These are phyloP conservation scores for Flaveria robusta DNA, from an alignment of 129 eudicot species.

Conservation along the genomic window DNA sequence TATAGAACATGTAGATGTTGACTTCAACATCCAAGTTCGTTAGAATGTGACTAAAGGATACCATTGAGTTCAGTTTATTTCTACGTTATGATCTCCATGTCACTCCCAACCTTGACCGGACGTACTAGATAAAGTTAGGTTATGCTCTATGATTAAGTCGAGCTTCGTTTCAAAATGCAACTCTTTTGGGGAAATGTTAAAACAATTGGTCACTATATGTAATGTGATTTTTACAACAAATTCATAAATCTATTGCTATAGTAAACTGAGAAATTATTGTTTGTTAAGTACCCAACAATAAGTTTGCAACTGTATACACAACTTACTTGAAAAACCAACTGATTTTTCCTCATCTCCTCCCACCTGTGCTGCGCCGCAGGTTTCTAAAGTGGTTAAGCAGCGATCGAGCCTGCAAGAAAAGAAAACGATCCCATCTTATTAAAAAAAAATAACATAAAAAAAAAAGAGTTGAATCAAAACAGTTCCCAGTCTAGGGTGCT, in stretches of 20 bases:
- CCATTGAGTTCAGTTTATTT: too few relatives aligned
- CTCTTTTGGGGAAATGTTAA: background rate
- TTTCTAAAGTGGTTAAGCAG: conserved; percentile 68
- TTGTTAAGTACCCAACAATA: conserved; percentile 12
- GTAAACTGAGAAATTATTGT: background rate
- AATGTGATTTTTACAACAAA: background rate
- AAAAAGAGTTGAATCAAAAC: background rate
- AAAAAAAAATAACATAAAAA: background rate
- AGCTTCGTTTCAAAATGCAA: background rate
- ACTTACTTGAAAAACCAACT: conserved; percentile 29
- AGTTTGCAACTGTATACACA: conserved; percentile 43
- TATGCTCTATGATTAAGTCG: too few relatives aligned
- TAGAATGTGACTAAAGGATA: too few relatives aligned
- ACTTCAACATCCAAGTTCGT: too few relatives aligned
- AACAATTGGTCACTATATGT: background rate
- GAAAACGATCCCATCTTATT: background rate
- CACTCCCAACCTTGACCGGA: too few relatives aligned
- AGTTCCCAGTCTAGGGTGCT: background rate
- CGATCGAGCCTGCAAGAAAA: conserved; percentile 66
- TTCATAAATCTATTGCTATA: background rate
- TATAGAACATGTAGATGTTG: too few relatives aligned
- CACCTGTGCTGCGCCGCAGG: conserved; percentile 60
- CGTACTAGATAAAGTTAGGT: too few relatives aligned
- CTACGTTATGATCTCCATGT: too few relatives aligned
- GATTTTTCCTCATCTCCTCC: conserved; percentile 52